phyloP scores from a whole-genome alignment of 495 filamentous ascomycete species.

The Penicillium alfredii region DNA sequence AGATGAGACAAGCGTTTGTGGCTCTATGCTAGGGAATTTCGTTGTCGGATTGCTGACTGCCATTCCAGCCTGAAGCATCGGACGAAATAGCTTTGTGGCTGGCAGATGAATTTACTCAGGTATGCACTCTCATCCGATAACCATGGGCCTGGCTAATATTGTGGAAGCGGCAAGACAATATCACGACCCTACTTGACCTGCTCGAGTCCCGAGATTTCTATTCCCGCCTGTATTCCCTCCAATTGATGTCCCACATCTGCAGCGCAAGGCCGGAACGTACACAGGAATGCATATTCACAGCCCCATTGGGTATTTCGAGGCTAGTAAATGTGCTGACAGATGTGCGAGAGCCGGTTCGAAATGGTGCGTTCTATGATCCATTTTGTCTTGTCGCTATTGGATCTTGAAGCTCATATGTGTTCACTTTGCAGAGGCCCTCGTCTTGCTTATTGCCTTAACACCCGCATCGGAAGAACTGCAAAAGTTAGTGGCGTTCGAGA shows the following conservation, averaged over 20 bases:
- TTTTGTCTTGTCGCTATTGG: no score
- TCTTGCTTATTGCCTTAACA: constrained; percentile 64
- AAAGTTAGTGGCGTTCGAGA: constrained; percentile 91
- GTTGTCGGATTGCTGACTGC: constrained; percentile 20
- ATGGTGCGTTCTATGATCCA: no score
- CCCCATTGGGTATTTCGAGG: constrained; percentile 80
- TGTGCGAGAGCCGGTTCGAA: constrained; percentile 78
- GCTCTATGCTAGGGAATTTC: not conserved
- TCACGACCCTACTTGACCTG: constrained; percentile 82
- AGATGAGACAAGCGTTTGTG: constrained; percentile 60
- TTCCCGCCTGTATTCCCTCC: constrained; percentile 84
- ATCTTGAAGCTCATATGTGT: no score
- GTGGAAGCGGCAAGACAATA: constrained; percentile 83
- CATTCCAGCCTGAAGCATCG: constrained; percentile 74
- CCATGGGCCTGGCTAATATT: constrained; percentile 37
- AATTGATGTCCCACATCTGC: constrained; percentile 81
- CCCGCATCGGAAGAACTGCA: constrained; percentile 75
- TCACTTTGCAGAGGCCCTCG: constrained; percentile 49
- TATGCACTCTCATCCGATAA: constrained; percentile 26
- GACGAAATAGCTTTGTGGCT: constrained; percentile 97
- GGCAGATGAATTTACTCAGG: constrained; percentile 96
- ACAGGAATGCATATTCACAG: constrained; percentile 90
- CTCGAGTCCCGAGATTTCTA: constrained; percentile 87
- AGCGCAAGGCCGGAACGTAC: constrained; percentile 84
- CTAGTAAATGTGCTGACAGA: constrained; percentile 82